Conservation (phyloP, 768 basidiomycete species). For the Pulveroboletus sp. region DNA sequence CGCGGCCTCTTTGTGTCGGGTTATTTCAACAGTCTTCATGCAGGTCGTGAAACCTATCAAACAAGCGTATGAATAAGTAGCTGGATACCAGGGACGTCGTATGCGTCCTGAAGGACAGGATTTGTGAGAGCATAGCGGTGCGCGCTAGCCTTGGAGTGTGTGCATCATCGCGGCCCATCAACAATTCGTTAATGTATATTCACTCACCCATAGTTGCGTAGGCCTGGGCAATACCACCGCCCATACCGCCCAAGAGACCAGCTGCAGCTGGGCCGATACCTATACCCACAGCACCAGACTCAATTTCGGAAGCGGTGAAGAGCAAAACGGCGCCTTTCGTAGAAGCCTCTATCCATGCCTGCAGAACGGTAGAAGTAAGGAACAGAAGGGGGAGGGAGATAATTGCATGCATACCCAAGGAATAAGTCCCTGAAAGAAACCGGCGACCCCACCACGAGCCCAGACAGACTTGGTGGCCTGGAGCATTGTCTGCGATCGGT, state of each 20-base stretch:
- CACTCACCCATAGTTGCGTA: slow-evolving; percentile 99
- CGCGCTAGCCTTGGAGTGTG: slow-evolving; percentile 18
- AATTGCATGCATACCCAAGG: slow-evolving; percentile 72
- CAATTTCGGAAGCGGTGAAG: slow-evolving; percentile 95
- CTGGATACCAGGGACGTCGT: background rate
- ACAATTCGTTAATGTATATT: slow-evolving; percentile 1
- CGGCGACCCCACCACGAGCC: slow-evolving; percentile 82
- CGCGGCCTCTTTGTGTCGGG: slow-evolving; percentile 87
- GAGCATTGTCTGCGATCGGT: slow-evolving; percentile 85
- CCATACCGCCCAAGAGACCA: slow-evolving; percentile 95
- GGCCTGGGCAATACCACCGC: slow-evolving; percentile 94
- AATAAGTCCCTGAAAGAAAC: slow-evolving; percentile 97
- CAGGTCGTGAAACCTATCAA: slow-evolving; percentile 90
- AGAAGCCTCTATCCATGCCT: slow-evolving; percentile 99
- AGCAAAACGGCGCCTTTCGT: slow-evolving; percentile 96
- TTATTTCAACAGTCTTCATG: slow-evolving; percentile 99
- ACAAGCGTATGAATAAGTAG: slow-evolving; percentile 8
- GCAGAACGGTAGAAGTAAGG: background rate
- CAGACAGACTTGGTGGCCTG: slow-evolving; percentile 84
- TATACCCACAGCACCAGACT: slow-evolving; percentile 55
- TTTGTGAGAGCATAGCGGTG: slow-evolving; percentile 12
- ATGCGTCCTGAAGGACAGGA: slow-evolving; percentile 13
- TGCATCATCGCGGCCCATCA: slow-evolving; percentile 14
- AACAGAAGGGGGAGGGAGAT: background rate
- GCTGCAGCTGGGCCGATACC: slow-evolving; percentile 78